phyloP scores from a whole-genome alignment of 164 flowering plant genomes.

The Annona squamosa region DNA sequence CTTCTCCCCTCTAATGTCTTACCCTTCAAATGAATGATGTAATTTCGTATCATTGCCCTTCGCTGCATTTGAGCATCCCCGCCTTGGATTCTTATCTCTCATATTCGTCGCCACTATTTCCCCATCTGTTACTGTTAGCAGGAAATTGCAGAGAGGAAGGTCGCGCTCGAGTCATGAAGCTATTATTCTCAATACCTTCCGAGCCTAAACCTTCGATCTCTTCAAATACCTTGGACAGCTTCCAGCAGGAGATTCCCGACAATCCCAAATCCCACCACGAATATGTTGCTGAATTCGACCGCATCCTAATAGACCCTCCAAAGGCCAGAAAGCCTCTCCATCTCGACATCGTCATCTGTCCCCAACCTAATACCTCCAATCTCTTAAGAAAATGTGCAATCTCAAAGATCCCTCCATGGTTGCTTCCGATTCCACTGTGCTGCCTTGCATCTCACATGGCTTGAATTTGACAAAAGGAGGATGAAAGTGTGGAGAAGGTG shows the following conservation, averaged over 20 bases:
- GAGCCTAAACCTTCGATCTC: slow-evolving; percentile 9
- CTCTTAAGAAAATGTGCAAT: slow-evolving; percentile 58
- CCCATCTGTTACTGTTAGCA: no score
- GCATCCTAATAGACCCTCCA: slow-evolving; percentile 23
- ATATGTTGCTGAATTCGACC: slow-evolving; percentile 51
- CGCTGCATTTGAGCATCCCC: no score
- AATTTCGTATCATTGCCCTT: no score
- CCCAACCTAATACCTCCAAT: slow-evolving; percentile 43
- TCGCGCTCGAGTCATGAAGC: slow-evolving; percentile 22
- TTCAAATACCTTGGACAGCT: slow-evolving; percentile 12
- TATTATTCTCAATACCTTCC: slow-evolving; percentile 28
- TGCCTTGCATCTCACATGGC: slow-evolving; percentile 32
- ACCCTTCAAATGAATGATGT: no score
- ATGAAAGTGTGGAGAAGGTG: background rate
- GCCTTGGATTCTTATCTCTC: no score
- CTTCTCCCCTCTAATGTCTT: no score
- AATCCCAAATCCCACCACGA: slow-evolving; percentile 9
- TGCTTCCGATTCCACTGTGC: slow-evolving; percentile 12
- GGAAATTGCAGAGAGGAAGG: no score
- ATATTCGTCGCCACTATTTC: no score
- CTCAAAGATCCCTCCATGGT: slow-evolving; percentile 30
- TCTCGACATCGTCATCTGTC: slow-evolving; percentile 36
- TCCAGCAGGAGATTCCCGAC: slow-evolving; percentile 6
- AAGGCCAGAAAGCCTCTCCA: slow-evolving; percentile 6
- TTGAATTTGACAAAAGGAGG: slow-evolving; percentile 29